Evolutionary conservation across 495 filamentous ascomycete species (phyloP).

Genomic region (Pyrenopolyporus hunteri): DNA sequence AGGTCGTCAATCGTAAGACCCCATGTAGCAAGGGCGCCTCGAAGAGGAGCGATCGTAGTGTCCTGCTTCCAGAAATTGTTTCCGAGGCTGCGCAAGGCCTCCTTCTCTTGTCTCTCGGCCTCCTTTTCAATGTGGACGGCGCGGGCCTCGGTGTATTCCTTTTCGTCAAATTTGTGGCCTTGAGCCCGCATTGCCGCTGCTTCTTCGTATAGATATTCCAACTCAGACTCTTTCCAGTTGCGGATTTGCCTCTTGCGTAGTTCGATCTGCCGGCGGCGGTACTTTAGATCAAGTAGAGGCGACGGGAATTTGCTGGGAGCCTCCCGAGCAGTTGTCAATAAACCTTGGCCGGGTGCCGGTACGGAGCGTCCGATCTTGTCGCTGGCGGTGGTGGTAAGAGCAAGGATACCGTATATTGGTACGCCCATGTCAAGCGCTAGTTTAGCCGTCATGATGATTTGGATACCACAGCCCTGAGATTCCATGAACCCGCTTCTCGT

Average conservation of each 20-base stretch:
- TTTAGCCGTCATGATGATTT: constrained; percentile 97
- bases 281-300: constrained; percentile 94
- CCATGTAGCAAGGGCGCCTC: constrained; percentile 95
- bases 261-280: constrained; percentile 92
- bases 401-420: constrained; percentile 94
- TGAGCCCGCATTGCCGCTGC: constrained; percentile 88
- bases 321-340: constrained; percentile 96
- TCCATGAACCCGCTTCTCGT: constrained; percentile 99
- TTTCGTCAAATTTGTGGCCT: constrained; percentile 70
- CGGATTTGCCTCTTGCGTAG: constrained; percentile 89
- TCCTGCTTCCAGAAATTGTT: constrained; percentile 99
- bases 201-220: constrained; percentile 91
- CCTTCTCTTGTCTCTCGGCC: constrained; percentile 86
- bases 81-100: constrained; percentile 86
- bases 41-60: constrained; percentile 88
- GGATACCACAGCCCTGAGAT: constrained; percentile 97
- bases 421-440: constrained; percentile 98
- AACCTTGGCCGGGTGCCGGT: constrained; percentile 93
- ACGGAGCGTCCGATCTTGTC: constrained; percentile 99
- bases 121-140: constrained; percentile 87
- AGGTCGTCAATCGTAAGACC: constrained; percentile 97
- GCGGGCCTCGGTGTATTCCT: constrained; percentile 85
- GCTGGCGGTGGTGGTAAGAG: constrained; percentile 93
- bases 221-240: constrained; percentile 93
- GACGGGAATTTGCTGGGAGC: constrained; percentile 88